Evolutionary conservation across 495 filamentous ascomycete genomes (phyloP), one percentile per base, ranked within the genome.

Genomic region (Clavariopsis aquatica): DNA sequence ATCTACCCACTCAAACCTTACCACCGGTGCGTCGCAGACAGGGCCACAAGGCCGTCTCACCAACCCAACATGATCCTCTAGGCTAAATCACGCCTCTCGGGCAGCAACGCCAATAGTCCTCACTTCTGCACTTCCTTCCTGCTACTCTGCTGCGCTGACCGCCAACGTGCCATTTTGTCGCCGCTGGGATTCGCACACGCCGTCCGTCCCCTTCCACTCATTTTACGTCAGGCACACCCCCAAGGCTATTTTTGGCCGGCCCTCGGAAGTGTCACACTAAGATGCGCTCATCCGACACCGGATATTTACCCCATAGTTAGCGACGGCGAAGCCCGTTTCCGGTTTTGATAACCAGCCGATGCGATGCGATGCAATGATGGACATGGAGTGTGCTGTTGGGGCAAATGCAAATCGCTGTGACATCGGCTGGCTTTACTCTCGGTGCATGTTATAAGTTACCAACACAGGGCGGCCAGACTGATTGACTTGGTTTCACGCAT

Each of bases 71-170:
- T n/a, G n/a, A n/a, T 34, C 47, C 57, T 59, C 56, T 47, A 61
- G 57, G 57, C 57, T 61, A 61, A 61, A 61, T 61, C 47, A 51
- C 22, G 17, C 43, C 29, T 23, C n/a, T 38, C 26, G 20, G 45
- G 57, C 45, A 8, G 26, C 31, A 2, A 2, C 46, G 24, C 1
- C n/a, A 9, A 23, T 23, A 6, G 28, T 61, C 4, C 38, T 9
- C 46, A 61, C 19, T 1, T 12, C 23, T 34, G 56, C 51, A 54
- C 51, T 8, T 10, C n/a, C 31, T 34, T 5, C 6, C 31, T 34
- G 31, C 31, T 34, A 12, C 31, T n/a, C n/a, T 34, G 31, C 36
- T 49, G 38, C 4, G 57, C 47, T 61, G 57, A 61, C 57, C 26
- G 26, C 57, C 22, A 51, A 17, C 20, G n/a, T 43, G 38, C 8